Base-by-base conservation (phyloP, 2,329 filamentous ascomycete genomes). In the Lasiodiplodia hormozganensis region DNA sequence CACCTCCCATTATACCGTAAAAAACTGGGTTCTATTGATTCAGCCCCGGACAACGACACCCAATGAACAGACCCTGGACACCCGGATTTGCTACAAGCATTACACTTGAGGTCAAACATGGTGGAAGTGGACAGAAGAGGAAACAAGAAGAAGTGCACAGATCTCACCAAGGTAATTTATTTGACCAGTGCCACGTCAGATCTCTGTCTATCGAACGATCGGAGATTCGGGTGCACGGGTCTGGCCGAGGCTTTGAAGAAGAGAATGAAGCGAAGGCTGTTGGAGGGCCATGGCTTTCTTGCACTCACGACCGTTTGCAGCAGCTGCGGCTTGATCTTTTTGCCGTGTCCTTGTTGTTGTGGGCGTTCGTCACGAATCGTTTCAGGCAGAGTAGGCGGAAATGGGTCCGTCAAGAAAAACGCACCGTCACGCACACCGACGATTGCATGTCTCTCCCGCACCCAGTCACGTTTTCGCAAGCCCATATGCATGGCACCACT, bases 161-260 rank as follows among this genome's bases (percentile, higher is more conserved):
- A 49, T 28, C 28, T 38, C 47, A 18, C n/a, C 12, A 34, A 49
- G 47, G 43, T 31, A 64, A 38, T 52, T 52, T 64, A 31, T 47
- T 49, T 64, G 43, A n/a, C 54, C 47, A 38, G 60, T 64, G 60
- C 60, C 60, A 64, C 60, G 60, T 64, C 60, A 64, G 43, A 64
- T 64, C 60, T 64, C 43, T 47, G 43, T 31, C 40, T 64, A 51
- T 52, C 60, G 43, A 64, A 64, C 60, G 60, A 64, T 64, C 60
- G 60, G 47, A 64, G 60, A 64, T 52, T 64, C 60, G 60, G 60
- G 43, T 31, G 43, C 43, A 64, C 60, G 60, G 60, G 43, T 36
- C 28, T 64, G 60, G 60, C 43, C 60, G 60, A 25, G 5, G 28
- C 25, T 56, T 31, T 28, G 18, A 34, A n/a, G 53, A 34, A 28